Evolutionary conservation across 257 asterid genomes (phyloP).

Genomic region (Anisodus acutangulus): DNA sequence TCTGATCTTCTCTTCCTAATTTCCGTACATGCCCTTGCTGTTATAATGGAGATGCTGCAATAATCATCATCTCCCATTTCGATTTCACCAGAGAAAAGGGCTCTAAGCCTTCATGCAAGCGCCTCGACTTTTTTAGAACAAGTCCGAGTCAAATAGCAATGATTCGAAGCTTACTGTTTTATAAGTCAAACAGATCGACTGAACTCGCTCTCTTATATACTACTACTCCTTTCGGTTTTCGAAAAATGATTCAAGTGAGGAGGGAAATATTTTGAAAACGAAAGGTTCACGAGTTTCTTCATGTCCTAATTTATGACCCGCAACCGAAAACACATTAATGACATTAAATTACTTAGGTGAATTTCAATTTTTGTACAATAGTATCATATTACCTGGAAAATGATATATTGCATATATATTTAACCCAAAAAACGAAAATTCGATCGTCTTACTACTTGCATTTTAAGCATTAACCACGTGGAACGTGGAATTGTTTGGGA

Average conservation of each 20-base stretch:
- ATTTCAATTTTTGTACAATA: background rate
- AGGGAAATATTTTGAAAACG: conserved; percentile 13
- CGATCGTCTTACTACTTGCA: background rate
- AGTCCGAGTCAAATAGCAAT: no score
- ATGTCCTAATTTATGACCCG: conserved; percentile 6
- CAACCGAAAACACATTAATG: conserved; percentile 6
- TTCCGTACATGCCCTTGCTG: conserved; percentile 24
- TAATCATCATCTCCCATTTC: conserved; percentile 32
- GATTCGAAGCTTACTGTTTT: background rate
- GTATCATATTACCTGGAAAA: background rate
- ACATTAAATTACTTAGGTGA: background rate
- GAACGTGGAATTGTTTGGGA: background rate
- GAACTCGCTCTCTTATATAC: background rate
- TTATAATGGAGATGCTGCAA: conserved; percentile 31
- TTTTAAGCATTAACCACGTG: background rate
- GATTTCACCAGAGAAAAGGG: background rate
- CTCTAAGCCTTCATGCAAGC: no score
- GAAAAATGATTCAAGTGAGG: background rate
- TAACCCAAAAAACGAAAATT: background rate
- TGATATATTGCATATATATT: background rate
- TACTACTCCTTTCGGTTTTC: background rate
- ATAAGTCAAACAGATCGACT: background rate
- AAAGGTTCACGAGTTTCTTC: conserved; percentile 24
- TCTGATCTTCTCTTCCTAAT: conserved; percentile 37
- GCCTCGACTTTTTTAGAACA: no score